Evolutionary conservation across 2,329 filamentous ascomycete genomes (phyloP).

Genomic region (Thermochaetoides dissita): DNA sequence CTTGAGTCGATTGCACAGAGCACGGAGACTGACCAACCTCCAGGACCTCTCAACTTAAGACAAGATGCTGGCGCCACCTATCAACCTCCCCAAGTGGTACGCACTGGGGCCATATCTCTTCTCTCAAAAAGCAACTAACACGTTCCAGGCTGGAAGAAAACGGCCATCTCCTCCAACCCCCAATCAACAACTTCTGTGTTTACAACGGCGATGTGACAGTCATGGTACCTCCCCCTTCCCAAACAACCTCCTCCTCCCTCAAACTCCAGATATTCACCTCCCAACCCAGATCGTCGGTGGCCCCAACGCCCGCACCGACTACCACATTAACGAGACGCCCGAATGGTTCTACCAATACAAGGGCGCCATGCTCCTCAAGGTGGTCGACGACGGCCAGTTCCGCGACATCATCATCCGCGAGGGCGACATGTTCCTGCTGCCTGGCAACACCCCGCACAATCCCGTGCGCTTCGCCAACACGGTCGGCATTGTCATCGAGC

Average conservation of each 20-base stretch:
- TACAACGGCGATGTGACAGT: slow-evolving; percentile 74
- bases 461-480: slow-evolving; percentile 87
- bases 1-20: neutral
- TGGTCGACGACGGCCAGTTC: slow-evolving; percentile 61
- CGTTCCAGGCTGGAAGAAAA: slow-evolving; percentile 69
- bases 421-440: slow-evolving; percentile 86
- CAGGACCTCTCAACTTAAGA: neutral
- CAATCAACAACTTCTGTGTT: slow-evolving; percentile 95
- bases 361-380: slow-evolving; percentile 85
- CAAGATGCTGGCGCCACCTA: slow-evolving; percentile 34
- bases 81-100: slow-evolving; percentile 46
- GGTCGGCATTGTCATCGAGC: slow-evolving; percentile 87
- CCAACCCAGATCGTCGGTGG: slow-evolving; percentile 53
- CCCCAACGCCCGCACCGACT: slow-evolving; percentile 90
- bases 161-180: slow-evolving; percentile 80
- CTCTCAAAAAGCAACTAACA: neutral
- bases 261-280: neutral
- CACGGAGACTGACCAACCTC: neutral
- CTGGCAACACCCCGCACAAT: slow-evolving; percentile 90
- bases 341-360: slow-evolving; percentile 98
- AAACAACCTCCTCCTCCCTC: neutral
- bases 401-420: slow-evolving; percentile 80
- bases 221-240: slow-evolving; percentile 40
- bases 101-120: neutral
- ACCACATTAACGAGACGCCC: slow-evolving; percentile 91